Conservation (phyloP, 2,329 filamentous ascomycete species). For the Penicillium sp. region DNA sequence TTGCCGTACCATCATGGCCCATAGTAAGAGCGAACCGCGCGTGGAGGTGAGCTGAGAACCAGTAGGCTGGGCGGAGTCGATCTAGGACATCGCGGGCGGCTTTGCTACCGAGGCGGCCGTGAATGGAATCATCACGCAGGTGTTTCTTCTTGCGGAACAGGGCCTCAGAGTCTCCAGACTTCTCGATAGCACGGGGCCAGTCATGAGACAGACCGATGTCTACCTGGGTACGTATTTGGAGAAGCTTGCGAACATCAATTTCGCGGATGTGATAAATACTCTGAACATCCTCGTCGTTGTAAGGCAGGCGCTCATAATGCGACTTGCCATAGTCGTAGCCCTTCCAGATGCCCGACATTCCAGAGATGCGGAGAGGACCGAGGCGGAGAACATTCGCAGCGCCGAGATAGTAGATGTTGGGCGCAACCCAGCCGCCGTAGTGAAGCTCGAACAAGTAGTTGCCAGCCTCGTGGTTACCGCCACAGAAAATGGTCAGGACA, state of each 20-base stretch:
- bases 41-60: conserved; percentile 94
- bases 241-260: conserved; percentile 83
- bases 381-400: conserved; percentile 85
- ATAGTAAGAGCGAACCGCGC: conserved; percentile 75
- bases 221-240: conserved; percentile 81
- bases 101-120: conserved; percentile 74
- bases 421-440: conserved; percentile 95
- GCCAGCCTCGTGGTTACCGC: conserved; percentile 92
- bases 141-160: conserved; percentile 73
- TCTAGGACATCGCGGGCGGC: conserved; percentile 82
- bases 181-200: conserved; percentile 86
- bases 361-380: conserved; percentile 83
- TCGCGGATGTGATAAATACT: conserved; percentile 89
- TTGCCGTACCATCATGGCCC: conserved; percentile 40
- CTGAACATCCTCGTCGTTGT: conserved; percentile 72
- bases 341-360: conserved; percentile 94
- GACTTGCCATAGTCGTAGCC: conserved; percentile 80
- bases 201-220: conserved; percentile 93
- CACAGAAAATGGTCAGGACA: conserved; percentile 88
- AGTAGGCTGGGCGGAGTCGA: conserved; percentile 76
- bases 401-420: conserved; percentile 96
- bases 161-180: conserved; percentile 66
- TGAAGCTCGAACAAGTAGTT: conserved; percentile 89
- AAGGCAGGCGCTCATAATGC: conserved; percentile 84
- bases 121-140: conserved; percentile 73